Base-by-base conservation (phyloP, 352 stramenopile species). In the Globisporangium middletonii region DNA sequence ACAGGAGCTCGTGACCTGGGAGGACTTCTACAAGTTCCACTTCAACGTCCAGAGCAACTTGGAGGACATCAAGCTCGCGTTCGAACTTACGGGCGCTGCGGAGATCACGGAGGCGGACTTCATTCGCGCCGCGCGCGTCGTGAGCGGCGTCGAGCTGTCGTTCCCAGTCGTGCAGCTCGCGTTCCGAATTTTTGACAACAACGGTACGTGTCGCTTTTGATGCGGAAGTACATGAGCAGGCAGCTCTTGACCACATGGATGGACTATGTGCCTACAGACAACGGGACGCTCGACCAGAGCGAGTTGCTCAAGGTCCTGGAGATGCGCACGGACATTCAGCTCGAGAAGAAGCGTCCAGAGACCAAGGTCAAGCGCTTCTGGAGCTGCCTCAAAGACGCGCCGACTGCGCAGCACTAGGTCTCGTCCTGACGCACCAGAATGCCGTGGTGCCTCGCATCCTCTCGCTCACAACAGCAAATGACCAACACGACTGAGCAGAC, bases 101-200 rank as follows among this genome's bases (percentile, higher is more conserved):
- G 82, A 89, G 59, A 85, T 89, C 63, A 89, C 73, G 11, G 82
- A 89, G 74, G 69, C 71, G 9, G 79, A 92, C 42, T 92, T 92
- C 62, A 86, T 89, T 55, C 77, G 72, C 28, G 82, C 82, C 1
- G 66, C 73, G 13, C 77, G 67, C 16, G 67, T 92, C 51, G 82
- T 89, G 19, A 87, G 67, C 45, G 75, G 76, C 43, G 77, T 86
- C 15, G 77, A 88, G 53, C 60, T 92, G 23, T 74, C 82, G 44
- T 83, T 79, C 33, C 74, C 78, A 0, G 77, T 92, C 52, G 78
- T 89, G 12, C 72, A 86, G 63, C 77, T 89, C 30, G 79, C 76
- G 12, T 92, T 92, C 60, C 82, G 78, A 18, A 64, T 92, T 44
- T 92, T 92, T 42, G 77, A 92, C 50, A 70, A 69, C 54, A 75